Evolutionary conservation across 331 rosid species (phyloP), one percentile per base, ranked within the genome.

Genomic region (Acacia pycnantha): DNA sequence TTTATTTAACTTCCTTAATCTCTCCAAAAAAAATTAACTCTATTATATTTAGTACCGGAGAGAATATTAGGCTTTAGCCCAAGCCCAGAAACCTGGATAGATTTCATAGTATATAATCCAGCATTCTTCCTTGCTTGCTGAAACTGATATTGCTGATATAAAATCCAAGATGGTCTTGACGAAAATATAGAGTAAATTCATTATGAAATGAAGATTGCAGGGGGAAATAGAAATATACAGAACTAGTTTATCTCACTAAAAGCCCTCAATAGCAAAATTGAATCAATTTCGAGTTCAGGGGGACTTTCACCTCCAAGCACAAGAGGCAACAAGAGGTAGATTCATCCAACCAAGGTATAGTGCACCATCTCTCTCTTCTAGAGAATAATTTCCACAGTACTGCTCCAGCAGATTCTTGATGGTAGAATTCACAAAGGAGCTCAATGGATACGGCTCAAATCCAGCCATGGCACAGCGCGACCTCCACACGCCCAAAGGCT

Each of bases 271-370:
- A 77, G 67, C 78, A 76, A 87, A 82, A 75, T 16, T 67, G 80
- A 85, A 81, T 33, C 13, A 40, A 74, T 29, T 53, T 78, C 77
- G 51, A 43, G 16, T 22, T 77, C 58, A 22, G 43, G 13, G 18
- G n/a, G 72, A 65, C 51, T 70, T 81, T 96, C 88, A 96, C 43
- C 85, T 87, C 98, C 99, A 96, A 47, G 98, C 99, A 85, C 97
- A 90, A 76, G 97, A 89, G 78, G 83, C 84, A 64, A 96, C 78
- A 43, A 96, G 87, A 87, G 76, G 79, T 69, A 81, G 90, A 79
- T 91, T 85, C 89, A 79, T 84, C 99, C 99, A 96, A 74, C 99
- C 99, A 40, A 94, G 97, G 77, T 77, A 91, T 4, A 94, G 82
- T 58, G 88, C 89, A 35, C 97, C 99, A 80, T 92, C 95, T 58